Conservation (phyloP, 1,284 basidiomycete genomes). For the Ganoderma boninense region DNA sequence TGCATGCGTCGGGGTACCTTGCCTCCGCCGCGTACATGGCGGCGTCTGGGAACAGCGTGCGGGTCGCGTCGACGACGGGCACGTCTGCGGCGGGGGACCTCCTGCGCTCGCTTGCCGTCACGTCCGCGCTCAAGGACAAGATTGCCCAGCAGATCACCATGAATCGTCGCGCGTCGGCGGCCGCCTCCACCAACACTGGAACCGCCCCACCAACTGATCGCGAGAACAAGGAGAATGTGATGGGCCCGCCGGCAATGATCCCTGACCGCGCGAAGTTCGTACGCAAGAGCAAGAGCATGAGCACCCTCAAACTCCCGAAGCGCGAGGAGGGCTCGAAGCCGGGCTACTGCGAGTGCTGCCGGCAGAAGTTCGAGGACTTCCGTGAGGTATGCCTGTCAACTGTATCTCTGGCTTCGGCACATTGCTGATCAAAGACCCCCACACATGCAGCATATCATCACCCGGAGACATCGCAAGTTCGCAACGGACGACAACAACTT, state of each 20-base stretch:
- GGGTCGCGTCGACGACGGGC: slow-evolving; percentile 88
- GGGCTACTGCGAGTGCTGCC: slow-evolving; percentile 98
- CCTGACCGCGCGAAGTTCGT: slow-evolving; percentile 62
- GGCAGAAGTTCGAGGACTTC: slow-evolving; percentile 91
- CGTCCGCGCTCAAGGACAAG: slow-evolving; percentile 61
- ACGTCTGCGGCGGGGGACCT: slow-evolving; percentile 75
- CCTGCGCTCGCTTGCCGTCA: slow-evolving; percentile 55
- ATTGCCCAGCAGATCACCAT: slow-evolving; percentile 72
- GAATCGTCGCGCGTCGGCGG: slow-evolving; percentile 57
- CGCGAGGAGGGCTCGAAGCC: slow-evolving; percentile 90
- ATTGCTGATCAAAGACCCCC: slow-evolving; percentile 2
- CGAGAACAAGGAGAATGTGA: slow-evolving; percentile 51
- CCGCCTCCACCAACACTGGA: slow-evolving; percentile 18
- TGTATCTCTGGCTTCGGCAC: neutral
- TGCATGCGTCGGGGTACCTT: slow-evolving; percentile 75
- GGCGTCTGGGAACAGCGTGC: slow-evolving; percentile 95
- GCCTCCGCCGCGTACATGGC: slow-evolving; percentile 78
- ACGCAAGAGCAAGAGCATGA: slow-evolving; percentile 81
- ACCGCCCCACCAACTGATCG: slow-evolving; percentile 39
- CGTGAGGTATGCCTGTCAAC: slow-evolving; percentile 62
- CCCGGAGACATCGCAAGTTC: slow-evolving; percentile 87
- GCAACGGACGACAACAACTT: slow-evolving; percentile 87
- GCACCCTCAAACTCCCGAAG: slow-evolving; percentile 75
- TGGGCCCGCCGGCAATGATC: slow-evolving; percentile 72
- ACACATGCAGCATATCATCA: slow-evolving; percentile 75